These are phyloP conservation scores for Fusarium albidum DNA, from an alignment of 2,329 filamentous ascomycete genomes.

Conservation along the genomic window DNA sequence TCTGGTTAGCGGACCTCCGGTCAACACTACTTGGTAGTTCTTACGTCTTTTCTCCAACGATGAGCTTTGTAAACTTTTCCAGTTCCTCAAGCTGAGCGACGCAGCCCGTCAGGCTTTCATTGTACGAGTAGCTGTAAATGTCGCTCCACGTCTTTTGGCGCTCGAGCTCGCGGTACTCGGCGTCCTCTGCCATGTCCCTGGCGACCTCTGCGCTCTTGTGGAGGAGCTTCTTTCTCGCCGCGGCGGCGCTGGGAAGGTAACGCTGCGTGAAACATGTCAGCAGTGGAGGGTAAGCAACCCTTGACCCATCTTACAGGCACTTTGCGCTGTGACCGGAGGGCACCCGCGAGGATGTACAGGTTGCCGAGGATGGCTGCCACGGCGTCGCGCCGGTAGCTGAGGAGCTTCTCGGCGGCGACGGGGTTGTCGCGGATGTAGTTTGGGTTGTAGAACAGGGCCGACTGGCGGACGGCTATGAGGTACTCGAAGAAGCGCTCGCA, in stretches of 20 bases:
- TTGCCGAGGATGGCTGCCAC: conserved; percentile 66
- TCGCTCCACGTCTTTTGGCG: conserved; percentile 60
- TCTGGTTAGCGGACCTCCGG: conserved; percentile 1
- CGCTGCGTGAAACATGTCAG: conserved; percentile 44
- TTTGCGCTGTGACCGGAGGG: conserved; percentile 57
- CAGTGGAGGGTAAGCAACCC: background rate
- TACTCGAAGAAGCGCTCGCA: conserved; percentile 68
- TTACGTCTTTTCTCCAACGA: conserved; percentile 63
- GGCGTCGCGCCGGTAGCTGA: conserved; percentile 62
- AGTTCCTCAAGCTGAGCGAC: conserved; percentile 62
- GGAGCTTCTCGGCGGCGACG: conserved; percentile 56
- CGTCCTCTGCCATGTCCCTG: conserved; percentile 38
- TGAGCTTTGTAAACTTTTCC: conserved; percentile 64
- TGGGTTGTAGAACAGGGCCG: conserved; percentile 65
- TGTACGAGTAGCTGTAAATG: conserved; percentile 65
- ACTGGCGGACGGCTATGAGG: conserved; percentile 64
- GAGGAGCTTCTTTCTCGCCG: conserved; percentile 60
- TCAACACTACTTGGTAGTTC: conserved; percentile 4
- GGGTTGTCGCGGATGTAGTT: conserved; percentile 59
- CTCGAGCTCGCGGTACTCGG: conserved; percentile 37
- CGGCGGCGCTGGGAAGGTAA: conserved; percentile 65
- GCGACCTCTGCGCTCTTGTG: conserved; percentile 60
- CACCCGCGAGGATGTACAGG: conserved; percentile 65
- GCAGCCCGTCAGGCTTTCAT: conserved; percentile 62
- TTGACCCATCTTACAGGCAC: conserved; percentile 52